A percentile compares a stretch with the other conserved stretches of the same genome.
phyloP scores from a whole-genome alignment of 768 basidiomycete genomes.

The Clitopilus hobsonii region DNA sequence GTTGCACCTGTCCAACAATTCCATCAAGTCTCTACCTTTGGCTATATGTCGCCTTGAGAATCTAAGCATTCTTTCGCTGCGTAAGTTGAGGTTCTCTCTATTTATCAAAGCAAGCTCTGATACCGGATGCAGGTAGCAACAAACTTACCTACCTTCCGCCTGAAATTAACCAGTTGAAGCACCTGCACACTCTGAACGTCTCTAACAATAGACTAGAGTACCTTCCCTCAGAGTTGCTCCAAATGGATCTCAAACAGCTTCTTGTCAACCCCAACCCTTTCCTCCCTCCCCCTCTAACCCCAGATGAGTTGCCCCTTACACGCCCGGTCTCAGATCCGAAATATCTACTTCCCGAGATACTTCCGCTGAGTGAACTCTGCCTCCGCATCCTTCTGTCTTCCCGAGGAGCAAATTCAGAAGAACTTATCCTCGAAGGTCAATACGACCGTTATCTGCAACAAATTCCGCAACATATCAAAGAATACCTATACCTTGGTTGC shows the following conservation, averaged over 20 bases:
- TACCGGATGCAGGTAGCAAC: constrained; percentile 47
- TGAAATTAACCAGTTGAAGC: constrained; percentile 49
- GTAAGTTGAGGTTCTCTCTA: constrained; percentile 36
- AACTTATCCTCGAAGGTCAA: constrained; percentile 24
- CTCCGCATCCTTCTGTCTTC: constrained; percentile 29
- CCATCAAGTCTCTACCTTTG: constrained; percentile 47
- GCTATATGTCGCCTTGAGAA: constrained; percentile 54
- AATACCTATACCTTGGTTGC: constrained; percentile 29
- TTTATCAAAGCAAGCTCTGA: neutral
- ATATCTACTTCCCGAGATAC: constrained; percentile 15
- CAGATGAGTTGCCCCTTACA: neutral
- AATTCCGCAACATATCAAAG: constrained; percentile 24
- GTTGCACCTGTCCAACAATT: constrained; percentile 53
- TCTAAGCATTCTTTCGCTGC: constrained; percentile 57
- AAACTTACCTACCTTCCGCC: constrained; percentile 53
- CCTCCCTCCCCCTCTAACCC: constrained; percentile 20
- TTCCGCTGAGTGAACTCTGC: constrained; percentile 28
- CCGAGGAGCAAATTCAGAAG: constrained; percentile 10
- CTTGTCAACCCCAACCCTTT: constrained; percentile 60
- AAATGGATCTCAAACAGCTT: constrained; percentile 47
- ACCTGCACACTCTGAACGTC: constrained; percentile 57
- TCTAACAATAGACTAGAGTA: constrained; percentile 53
- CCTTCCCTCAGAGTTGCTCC: constrained; percentile 62
- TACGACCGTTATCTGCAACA: constrained; percentile 31
- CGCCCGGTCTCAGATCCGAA: constrained; percentile 22